Percentiles rank a stretch among this genome's conserved stretches.
Conservation (phyloP, 2,329 filamentous ascomycete genomes). For the Colletotrichum filicis region DNA sequence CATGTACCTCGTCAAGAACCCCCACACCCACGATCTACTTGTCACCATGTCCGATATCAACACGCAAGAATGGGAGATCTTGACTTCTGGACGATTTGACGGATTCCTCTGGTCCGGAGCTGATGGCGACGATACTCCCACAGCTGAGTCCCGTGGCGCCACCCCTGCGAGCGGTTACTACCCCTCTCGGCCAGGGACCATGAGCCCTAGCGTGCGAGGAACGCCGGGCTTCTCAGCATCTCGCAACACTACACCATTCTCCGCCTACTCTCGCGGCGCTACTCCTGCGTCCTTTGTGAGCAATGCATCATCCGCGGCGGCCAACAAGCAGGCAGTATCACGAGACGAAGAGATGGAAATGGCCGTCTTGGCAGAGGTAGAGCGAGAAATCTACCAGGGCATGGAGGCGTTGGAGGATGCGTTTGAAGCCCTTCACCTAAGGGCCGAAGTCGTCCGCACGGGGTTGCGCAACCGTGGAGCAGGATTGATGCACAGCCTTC, state of each 20-base stretch:
- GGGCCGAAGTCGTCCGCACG: constrained; percentile 83
- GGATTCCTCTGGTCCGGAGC: constrained; percentile 95
- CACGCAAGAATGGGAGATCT: constrained; percentile 94
- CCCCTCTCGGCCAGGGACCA: constrained; percentile 43
- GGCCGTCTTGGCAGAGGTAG: constrained; percentile 87
- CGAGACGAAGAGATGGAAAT: constrained; percentile 96
- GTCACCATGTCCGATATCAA: constrained; percentile 90
- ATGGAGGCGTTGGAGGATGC: constrained; percentile 97
- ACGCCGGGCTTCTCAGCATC: constrained; percentile 54
- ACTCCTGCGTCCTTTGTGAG: constrained; percentile 71
- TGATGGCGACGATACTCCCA: constrained; percentile 66
- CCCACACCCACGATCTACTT: constrained; percentile 84
- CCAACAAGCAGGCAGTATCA: constrained; percentile 73
- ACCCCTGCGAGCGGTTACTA: constrained; percentile 65
- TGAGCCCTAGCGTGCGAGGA: constrained; percentile 54
- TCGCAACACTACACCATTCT: constrained; percentile 60
- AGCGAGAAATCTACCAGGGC: constrained; percentile 90
- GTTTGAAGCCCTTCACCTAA: constrained; percentile 89
- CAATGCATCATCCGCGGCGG: constrained; percentile 59
- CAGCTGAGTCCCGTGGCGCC: constrained; percentile 58
- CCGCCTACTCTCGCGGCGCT: constrained; percentile 63
- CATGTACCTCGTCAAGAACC: constrained; percentile 87
- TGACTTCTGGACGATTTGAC: constrained; percentile 93
- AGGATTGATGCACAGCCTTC: constrained; percentile 75
- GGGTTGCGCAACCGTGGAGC: constrained; percentile 85